Evolutionary conservation across 225 moss, liverwort and hornwort genomes (phyloP).

Genomic region (Pseudoscleropodium purum): DNA sequence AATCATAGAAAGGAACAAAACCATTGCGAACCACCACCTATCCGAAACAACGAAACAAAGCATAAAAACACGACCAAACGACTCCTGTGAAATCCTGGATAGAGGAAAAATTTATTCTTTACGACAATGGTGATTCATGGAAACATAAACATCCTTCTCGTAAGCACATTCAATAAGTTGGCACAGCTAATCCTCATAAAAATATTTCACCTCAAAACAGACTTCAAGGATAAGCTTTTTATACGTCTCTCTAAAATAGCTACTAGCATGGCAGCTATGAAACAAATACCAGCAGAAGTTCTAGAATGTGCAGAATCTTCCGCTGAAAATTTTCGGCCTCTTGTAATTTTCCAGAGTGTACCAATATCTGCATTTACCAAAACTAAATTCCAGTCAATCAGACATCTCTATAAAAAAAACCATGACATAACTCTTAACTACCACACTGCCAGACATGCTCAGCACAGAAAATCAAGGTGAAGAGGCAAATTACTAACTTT

Average conservation of each 20-base stretch:
- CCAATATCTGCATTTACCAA: slow-evolving; percentile 45
- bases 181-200: neutral
- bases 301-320: slow-evolving; percentile 78
- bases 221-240: neutral
- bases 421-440: neutral
- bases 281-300: slow-evolving; percentile 62
- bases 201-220: neutral
- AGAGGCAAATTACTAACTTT: neutral
- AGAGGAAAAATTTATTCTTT: neutral
- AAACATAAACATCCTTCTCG: neutral
- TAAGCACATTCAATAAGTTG: neutral
- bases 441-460: neutral
- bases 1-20: neutral
- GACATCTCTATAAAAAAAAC: neutral
- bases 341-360: slow-evolving; percentile 57
- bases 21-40: neutral
- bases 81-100: neutral
- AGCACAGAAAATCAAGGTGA: neutral
- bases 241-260: neutral
- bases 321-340: slow-evolving; percentile 85
- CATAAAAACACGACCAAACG: neutral
- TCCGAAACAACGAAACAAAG: neutral
- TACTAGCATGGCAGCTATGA: neutral
- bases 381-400: neutral
- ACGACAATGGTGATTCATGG: neutral